Base-by-base conservation (phyloP, 805 yeast genomes). In the Lipomyces sp. region DNA sequence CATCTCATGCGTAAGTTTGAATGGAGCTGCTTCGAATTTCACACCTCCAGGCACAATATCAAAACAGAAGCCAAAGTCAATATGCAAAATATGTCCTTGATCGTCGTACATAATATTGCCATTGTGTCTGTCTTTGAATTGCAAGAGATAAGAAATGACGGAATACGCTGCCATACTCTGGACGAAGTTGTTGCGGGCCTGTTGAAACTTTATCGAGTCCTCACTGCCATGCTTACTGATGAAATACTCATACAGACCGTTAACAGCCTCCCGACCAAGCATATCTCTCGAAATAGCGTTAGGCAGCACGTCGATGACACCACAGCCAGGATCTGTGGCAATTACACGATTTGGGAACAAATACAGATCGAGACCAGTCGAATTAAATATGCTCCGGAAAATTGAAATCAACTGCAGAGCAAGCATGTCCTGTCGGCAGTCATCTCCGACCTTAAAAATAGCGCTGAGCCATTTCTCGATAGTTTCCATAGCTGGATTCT, bases 31-130 rank as follows among this genome's bases (percentile, higher is more conserved):
- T 74, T 95, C 99, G 76, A 95, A 96, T 74, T 88, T 91, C 59
- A 95, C 98, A 45, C 99, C 99, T 71, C 99, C 99, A 8, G 99
- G 99, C 42, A 91, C 98, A 77, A 95, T 95, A 80, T 95, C 99
- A 77, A 95, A 96, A 74, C 97, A 93, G 83, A 95, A 95, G 2
- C 99, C 99, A 80, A 95, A 95, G 80, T 95, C 99, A 78, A 96
- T 91, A 78, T 95, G 99, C 69, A 96, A 80, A 68, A 96, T 86
- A 76, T 95, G 97, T 4, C 99, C 99, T 66, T 94, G 97, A 65
- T 89, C 87, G 75, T 95, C 99, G 51, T 94, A 81, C 99, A 95
- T 94, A 65, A 95, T 93, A 77, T 95, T 95, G 74, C 99, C 99
- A 75, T 94, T 94, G 76, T 94, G 99, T 72, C 99, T 85, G 77